Conservation (phyloP, 108 stramenopile species). For the Aurantiochytrium sp. region DNA sequence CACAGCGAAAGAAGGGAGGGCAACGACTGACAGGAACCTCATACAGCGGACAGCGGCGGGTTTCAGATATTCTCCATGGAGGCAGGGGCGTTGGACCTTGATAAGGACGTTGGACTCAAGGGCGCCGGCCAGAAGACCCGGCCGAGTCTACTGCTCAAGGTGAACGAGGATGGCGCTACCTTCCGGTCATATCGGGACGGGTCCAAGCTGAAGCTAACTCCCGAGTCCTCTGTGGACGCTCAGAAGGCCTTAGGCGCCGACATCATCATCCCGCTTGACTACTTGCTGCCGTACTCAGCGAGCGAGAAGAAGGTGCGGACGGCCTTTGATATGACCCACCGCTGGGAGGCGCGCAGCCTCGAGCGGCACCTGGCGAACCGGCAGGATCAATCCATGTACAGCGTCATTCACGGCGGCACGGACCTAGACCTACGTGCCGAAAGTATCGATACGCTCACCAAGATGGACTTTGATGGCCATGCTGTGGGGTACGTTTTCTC, state of each 20-base stretch:
- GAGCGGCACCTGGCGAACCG: conserved; percentile 71
- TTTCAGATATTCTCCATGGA: conserved; percentile 86
- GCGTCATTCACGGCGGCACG: conserved; percentile 83
- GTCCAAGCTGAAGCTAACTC: conserved; percentile 70
- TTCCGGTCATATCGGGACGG: conserved; percentile 86
- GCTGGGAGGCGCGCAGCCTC: conserved; percentile 86
- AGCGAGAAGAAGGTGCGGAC: conserved; percentile 57
- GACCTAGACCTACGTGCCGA: conserved; percentile 69
- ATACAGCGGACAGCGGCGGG: conserved; percentile 75
- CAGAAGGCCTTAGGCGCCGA: conserved; percentile 85
- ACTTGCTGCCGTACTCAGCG: conserved; percentile 81
- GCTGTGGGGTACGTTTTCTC: conserved; percentile 53
- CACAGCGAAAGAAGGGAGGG: too few relatives aligned
- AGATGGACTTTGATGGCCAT: conserved; percentile 84
- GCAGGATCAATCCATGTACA: conserved; percentile 80
- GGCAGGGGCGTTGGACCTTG: conserved; percentile 63
- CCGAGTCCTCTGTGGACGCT: conserved; percentile 77
- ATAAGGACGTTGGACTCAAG: conserved; percentile 68
- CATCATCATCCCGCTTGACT: conserved; percentile 90
- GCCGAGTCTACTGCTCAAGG: conserved; percentile 56
- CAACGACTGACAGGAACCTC: too few relatives aligned
- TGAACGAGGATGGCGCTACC: conserved; percentile 77
- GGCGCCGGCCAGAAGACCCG: conserved; percentile 34
- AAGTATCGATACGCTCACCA: conserved; percentile 76
- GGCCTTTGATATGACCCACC: conserved; percentile 76